Percentiles rank a stretch among this genome's conserved stretches.
These are phyloP conservation scores for Pythium aphanidermatum DNA, from an alignment of 352 stramenopile genomes.

Conservation along the genomic window DNA sequence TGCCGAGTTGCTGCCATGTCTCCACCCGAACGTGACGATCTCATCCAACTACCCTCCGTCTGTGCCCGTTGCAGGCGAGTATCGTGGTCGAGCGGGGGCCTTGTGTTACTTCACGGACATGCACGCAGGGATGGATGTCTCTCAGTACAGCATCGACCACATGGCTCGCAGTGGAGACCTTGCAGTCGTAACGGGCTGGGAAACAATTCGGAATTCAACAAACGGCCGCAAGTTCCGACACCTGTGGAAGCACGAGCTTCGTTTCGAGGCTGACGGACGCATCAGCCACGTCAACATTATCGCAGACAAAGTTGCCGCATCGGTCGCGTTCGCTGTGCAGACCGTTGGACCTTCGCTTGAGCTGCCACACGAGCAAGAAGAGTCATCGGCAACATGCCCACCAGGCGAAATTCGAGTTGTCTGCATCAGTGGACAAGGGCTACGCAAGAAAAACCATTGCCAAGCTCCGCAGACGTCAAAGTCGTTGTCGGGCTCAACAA, in stretches of 20 bases:
- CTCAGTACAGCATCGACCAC: slow-evolving; percentile 61
- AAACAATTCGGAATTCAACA: slow-evolving; percentile 60
- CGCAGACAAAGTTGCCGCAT: slow-evolving; percentile 70
- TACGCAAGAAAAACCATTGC: slow-evolving; percentile 42
- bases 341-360: slow-evolving; percentile 48
- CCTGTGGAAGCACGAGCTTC: slow-evolving; percentile 79
- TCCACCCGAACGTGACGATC: slow-evolving; percentile 71
- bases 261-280: slow-evolving; percentile 69
- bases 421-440: slow-evolving; percentile 58
- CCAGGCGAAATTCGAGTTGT: slow-evolving; percentile 77
- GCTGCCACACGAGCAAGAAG: slow-evolving; percentile 59
- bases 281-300: slow-evolving; percentile 85
- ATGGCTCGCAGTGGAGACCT: slow-evolving; percentile 65
- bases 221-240: slow-evolving; percentile 75
- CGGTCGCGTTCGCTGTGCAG: slow-evolving; percentile 68
- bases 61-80: slow-evolving; percentile 64
- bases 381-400: slow-evolving; percentile 51
- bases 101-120: slow-evolving; percentile 68
- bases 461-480: slow-evolving; percentile 37
- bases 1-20: slow-evolving; percentile 60
- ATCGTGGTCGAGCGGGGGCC: slow-evolving; percentile 54
- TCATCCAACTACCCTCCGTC: slow-evolving; percentile 72
- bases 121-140: slow-evolving; percentile 63
- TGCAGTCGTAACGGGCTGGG: slow-evolving; percentile 69
- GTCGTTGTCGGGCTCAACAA: slow-evolving; percentile 65